These are phyloP conservation scores for Chaetomium sp. DNA, from an alignment of 2,329 filamentous ascomycete genomes.

Conservation along the genomic window DNA sequence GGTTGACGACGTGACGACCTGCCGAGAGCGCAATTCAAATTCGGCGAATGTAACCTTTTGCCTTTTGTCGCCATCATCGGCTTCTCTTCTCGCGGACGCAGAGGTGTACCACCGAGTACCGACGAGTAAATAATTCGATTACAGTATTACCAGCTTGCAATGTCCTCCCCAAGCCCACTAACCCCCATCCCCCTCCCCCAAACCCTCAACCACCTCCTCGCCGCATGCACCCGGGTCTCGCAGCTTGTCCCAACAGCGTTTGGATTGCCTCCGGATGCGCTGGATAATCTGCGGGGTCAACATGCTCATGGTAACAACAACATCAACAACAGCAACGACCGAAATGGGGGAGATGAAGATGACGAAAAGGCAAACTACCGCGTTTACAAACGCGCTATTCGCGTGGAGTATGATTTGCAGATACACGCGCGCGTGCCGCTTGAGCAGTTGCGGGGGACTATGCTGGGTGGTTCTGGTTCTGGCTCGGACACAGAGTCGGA, in stretches of 20 bases:
- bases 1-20: too few species aligned
- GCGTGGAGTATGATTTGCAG: neutral
- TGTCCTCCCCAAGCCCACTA: neutral
- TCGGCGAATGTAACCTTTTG: too few species aligned
- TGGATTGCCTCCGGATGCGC: neutral
- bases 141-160: too few species aligned
- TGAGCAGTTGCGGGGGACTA: neutral
- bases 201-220: conserved; percentile 3
- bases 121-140: too few species aligned
- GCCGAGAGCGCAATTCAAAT: too few species aligned
- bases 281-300: neutral
- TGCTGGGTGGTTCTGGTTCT: neutral
- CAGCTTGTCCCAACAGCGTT: neutral
- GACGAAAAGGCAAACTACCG: neutral
- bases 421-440: neutral
- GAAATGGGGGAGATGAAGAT: too few species aligned
- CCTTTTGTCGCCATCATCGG: too few species aligned
- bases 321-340: neutral
- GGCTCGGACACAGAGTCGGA: too few species aligned
- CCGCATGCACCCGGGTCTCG: neutral
- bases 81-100: too few species aligned
- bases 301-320: neutral
- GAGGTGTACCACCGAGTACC: too few species aligned
- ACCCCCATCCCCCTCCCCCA: neutral
- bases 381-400: neutral